Evolutionary conservation across 2,329 filamentous ascomycete species (phyloP).

Genomic region (Furcasterigmium sp.): DNA sequence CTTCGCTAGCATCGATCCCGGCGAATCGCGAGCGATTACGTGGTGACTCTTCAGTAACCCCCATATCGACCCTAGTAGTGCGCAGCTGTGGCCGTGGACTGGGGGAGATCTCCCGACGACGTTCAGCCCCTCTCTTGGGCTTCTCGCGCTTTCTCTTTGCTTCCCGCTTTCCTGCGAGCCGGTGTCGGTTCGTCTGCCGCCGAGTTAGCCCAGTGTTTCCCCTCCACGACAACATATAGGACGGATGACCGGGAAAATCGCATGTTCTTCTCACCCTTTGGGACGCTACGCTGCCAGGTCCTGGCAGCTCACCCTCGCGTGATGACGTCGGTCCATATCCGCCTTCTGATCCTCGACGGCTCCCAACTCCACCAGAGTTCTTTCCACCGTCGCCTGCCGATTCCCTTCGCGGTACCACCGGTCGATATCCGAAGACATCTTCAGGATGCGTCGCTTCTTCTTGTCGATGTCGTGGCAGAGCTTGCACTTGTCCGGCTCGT

Average conservation of each 20-base stretch:
- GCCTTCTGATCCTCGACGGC: slow-evolving; percentile 58
- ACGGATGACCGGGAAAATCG: too few species aligned
- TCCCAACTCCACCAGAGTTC: slow-evolving; percentile 63
- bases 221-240: too few species aligned
- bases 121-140: background rate
- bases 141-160: background rate
- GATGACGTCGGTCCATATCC: slow-evolving; percentile 35
- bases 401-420: slow-evolving; percentile 76
- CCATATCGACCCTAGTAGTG: background rate
- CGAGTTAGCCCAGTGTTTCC: too few species aligned
- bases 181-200: too few species aligned
- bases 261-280: background rate
- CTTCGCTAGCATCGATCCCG: background rate
- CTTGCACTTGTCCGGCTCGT: slow-evolving; percentile 64
- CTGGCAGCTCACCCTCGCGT: slow-evolving; percentile 25
- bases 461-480: slow-evolving; percentile 86
- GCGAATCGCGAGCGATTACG: slow-evolving; percentile 1
- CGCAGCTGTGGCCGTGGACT: background rate
- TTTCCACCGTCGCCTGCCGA: slow-evolving; percentile 66
- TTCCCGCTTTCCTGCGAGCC: too few species aligned
- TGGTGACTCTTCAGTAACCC: background rate
- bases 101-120: background rate
- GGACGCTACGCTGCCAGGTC: background rate
- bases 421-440: slow-evolving; percentile 68
- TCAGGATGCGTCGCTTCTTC: slow-evolving; percentile 69